phyloP scores from a whole-genome alignment of 805 yeast genomes.

The Candida pseudofarinosa region DNA sequence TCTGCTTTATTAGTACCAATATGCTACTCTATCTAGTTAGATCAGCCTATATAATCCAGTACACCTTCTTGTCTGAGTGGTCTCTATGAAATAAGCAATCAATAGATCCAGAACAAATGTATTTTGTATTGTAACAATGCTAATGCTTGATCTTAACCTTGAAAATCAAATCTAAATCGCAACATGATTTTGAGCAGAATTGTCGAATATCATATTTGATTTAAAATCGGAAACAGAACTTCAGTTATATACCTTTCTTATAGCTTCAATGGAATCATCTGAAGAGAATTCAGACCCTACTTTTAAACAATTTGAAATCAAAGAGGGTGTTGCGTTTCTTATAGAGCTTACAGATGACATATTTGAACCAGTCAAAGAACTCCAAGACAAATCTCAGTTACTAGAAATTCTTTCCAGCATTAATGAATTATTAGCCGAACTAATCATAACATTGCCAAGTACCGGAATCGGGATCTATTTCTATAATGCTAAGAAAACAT shows the following conservation, averaged over 20 bases:
- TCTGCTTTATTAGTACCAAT: too few species aligned
- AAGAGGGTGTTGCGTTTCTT: conserved; percentile 62
- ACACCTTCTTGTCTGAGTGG: too few species aligned
- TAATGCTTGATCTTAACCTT: too few species aligned
- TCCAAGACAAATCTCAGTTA: conserved; percentile 41
- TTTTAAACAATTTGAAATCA: conserved; percentile 43
- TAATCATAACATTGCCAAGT: conserved; percentile 59
- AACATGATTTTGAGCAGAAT: background rate
- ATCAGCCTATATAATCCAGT: too few species aligned
- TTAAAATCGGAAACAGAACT: too few species aligned
- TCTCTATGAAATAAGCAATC: too few species aligned
- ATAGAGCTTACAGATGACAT: conserved; percentile 56
- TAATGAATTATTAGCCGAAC: conserved; percentile 57
- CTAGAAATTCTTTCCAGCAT: conserved; percentile 53
- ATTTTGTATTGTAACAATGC: too few species aligned
- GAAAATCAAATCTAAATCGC: too few species aligned
- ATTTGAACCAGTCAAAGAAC: conserved; percentile 28
- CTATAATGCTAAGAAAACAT: conserved; percentile 43
- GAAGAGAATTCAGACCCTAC: conserved; percentile 10
- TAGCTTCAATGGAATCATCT: background rate
- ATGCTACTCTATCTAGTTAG: too few species aligned
- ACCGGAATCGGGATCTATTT: conserved; percentile 76
- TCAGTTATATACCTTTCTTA: too few species aligned
- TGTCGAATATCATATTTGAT: background rate
- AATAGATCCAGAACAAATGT: too few species aligned